A percentile compares a stretch with the other conserved stretches of the same genome.
These are phyloP conservation scores for Colletotrichum orbiculare DNA, from an alignment of 2,329 filamentous ascomycete species.

Conservation along the genomic window DNA sequence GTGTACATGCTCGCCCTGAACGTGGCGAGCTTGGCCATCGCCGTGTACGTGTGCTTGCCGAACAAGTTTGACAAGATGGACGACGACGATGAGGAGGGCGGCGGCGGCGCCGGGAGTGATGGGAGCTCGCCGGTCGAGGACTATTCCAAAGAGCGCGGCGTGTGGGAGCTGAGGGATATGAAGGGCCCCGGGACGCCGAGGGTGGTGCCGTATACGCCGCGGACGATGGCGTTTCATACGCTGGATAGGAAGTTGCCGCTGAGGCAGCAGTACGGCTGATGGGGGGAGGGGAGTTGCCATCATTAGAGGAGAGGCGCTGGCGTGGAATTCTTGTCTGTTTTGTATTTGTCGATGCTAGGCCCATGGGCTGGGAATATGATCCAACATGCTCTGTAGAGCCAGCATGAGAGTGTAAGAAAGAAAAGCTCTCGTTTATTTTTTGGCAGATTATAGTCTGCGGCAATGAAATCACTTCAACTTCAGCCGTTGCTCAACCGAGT, in stretches of 20 bases:
- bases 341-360: background rate
- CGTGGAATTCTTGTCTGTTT: too few relatives aligned
- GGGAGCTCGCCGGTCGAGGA: conserved; percentile 46
- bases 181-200: conserved; percentile 49
- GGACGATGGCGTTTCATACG: conserved; percentile 75
- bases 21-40: conserved; percentile 66
- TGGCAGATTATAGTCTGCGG: background rate
- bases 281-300: background rate
- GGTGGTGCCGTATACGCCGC: conserved; percentile 67
- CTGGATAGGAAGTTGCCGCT: conserved; percentile 69
- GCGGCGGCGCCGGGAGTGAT: conserved; percentile 43
- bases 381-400: too few relatives aligned
- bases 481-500: background rate
- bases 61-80: conserved; percentile 65
- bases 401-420: background rate
- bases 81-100: conserved; percentile 49
- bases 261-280: conserved; percentile 46
- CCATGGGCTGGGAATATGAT: background rate
- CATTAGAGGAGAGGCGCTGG: too few relatives aligned
- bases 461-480: background rate
- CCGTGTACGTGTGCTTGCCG: conserved; percentile 68
- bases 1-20: conserved; percentile 75
- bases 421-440: background rate
- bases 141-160: conserved; percentile 49
- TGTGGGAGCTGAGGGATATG: conserved; percentile 70